These are phyloP conservation scores for Lentinula detonsa DNA, from an alignment of 768 basidiomycete genomes.

Conservation along the genomic window DNA sequence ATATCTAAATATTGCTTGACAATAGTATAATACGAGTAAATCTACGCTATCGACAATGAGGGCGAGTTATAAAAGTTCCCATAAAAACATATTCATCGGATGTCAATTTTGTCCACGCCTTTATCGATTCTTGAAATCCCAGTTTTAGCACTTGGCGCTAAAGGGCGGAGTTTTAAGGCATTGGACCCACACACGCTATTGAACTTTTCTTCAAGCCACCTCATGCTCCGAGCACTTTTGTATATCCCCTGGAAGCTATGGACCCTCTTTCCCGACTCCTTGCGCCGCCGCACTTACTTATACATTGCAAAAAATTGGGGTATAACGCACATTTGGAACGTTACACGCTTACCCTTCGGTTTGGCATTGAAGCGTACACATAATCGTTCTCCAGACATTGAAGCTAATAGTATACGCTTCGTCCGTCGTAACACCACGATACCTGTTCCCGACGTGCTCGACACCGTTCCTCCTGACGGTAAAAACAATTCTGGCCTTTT, in stretches of 20 bases:
- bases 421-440: slow-evolving; percentile 16
- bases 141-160: no score
- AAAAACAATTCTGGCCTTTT: slow-evolving; percentile 4
- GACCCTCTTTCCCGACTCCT: background rate
- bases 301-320: background rate
- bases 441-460: slow-evolving; percentile 16
- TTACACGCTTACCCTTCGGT: background rate
- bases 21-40: no score
- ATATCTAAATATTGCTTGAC: no score
- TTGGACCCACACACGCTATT: no score
- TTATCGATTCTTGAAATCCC: no score
- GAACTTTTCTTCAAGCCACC: background rate
- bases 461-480: slow-evolving; percentile 2
- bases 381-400: background rate
- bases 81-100: no score
- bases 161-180: no score
- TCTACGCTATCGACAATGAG: no score
- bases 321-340: background rate
- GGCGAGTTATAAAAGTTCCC: no score
- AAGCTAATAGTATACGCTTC: slow-evolving; percentile 17
- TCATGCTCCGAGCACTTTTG: background rate
- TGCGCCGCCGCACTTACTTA: background rate
- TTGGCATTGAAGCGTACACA: background rate
- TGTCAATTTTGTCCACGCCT: no score
- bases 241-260: background rate